Base-by-base conservation (phyloP, 805 yeast genomes). In the Cyberlindnera galapagoensis region DNA sequence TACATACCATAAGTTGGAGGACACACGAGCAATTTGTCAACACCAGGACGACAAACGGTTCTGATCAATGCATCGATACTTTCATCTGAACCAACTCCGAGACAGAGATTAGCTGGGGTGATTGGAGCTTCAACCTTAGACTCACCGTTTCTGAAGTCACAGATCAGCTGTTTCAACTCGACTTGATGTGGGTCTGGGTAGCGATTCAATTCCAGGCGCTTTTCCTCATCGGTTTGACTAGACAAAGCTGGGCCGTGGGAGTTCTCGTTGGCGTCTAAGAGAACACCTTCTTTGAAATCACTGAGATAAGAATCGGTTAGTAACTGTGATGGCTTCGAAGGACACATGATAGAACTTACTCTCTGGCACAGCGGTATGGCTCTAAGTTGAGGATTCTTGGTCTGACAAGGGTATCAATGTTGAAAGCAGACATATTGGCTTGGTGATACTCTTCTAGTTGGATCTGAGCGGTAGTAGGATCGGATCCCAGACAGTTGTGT, bases 1-100 rank as follows among this genome's bases (percentile, higher is more conserved):
- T 92, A 92, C 98, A 92, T 92, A 6, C 97, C 97, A 52, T 92
- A 92, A 0, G 98, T 92, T 26, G 98, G 97, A 3, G 97, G 96
- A 56, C 95, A 79, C 2, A 76, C 74, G 46, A 92, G 60, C 51
- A 92, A 59, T 54, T 86, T 90, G 39, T 88, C 96, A 42, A 65
- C 67, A 3, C 82, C 83, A 3, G 98, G 98, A 5, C 58, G 63
- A 51, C 96, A 84, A 33, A 81, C 71, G 34, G 94, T 84, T 47
- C 98, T 67, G 40, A 92, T 78, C 34, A 90, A 60, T 24, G 92
- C 71, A 54, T 92, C 98, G 39, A 92, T 87, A 49, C 92, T 76
- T 59, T 92, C 98, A 57, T 92, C 98, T 2, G 97, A 88, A 2
- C 98, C 98, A 9, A 92, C 98, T 26, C 98, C 98, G 21, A 92